Conservation (phyloP, 495 filamentous ascomycete species). For the Podospora bellae-mahoneyi region DNA sequence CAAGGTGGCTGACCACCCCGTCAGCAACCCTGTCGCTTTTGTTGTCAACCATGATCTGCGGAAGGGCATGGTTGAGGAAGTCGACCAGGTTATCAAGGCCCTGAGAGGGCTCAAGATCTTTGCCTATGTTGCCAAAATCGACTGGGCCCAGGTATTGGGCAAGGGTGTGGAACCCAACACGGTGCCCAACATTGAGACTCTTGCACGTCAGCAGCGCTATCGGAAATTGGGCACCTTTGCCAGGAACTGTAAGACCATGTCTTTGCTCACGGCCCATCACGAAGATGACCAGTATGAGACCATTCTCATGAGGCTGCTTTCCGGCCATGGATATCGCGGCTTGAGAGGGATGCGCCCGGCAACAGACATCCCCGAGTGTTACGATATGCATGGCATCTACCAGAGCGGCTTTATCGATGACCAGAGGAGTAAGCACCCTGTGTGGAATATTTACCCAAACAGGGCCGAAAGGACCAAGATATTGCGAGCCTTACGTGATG, state of each 20-base stretch:
- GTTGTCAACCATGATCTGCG: conserved; percentile 79
- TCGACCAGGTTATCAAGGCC: conserved; percentile 53
- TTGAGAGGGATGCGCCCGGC: conserved; percentile 64
- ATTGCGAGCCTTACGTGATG: conserved; percentile 20
- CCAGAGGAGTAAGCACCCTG: conserved; percentile 27
- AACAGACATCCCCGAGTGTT: conserved; percentile 75
- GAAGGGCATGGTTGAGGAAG: conserved; percentile 65
- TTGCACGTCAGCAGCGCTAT: conserved; percentile 73
- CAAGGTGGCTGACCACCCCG: conserved; percentile 36
- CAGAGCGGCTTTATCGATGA: conserved; percentile 59
- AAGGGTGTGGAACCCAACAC: conserved; percentile 34
- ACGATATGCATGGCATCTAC: conserved; percentile 65
- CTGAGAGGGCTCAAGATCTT: conserved; percentile 40
- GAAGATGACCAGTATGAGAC: conserved; percentile 86
- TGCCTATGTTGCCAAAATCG: conserved; percentile 26
- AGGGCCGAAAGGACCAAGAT: conserved; percentile 19
- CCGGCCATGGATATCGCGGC: conserved; percentile 59
- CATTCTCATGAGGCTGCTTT: conserved; percentile 67
- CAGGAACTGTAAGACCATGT: conserved; percentile 40
- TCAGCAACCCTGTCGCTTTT: conserved; percentile 55
- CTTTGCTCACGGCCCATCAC: conserved; percentile 77
- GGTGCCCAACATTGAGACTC: conserved; percentile 67
- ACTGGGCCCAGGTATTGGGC: conserved; percentile 36
- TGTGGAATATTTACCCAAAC: conserved; percentile 27
- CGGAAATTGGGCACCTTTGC: conserved; percentile 64